Evolutionary conservation across 2,329 filamentous ascomycete genomes (phyloP), one percentile per base, ranked within the genome.

Genomic region (Pseudocercospora musae): DNA sequence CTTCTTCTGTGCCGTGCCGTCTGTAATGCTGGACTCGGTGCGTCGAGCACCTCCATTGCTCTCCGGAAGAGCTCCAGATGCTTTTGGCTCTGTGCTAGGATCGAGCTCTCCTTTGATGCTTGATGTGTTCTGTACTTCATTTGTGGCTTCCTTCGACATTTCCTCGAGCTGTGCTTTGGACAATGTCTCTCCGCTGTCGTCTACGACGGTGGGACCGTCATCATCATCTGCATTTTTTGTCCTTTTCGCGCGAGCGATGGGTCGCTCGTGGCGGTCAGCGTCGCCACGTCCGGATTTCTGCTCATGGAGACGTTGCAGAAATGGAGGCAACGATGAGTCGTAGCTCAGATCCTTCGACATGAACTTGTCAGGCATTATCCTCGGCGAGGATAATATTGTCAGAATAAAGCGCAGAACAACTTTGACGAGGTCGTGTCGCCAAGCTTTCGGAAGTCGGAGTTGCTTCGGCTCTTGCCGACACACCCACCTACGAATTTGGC

Each of bases 121-220:
- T 25, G 59, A 40, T 9, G 64, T 53, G 21, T 62, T 60, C 33
- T 68, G 53, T 3, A 53, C 20, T n/a, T 37, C 46, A 20, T 56
- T 27, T 27, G 15, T 23, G 15, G 25, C 42, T 25, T 31, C 64
- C 25, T 65, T 59, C 1, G 77, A 71, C 50, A 83, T 71, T 15
- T 77, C 78, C 33, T 81, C 78, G 60, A 81, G 80, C 52, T 84
- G 80, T n/a, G 77, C 78, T 70, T 78, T 83, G 65, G 69, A 85
- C 68, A 77, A 75, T 52, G 88, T 83, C 29, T 88, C 82, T 59
- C 91, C 89, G 55, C 86, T 89, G 4, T 84, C 81, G 72, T 92
- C 90, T 68, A 94, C 85, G 3, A 95, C 85, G 0, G 91, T 82
- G 0, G 91, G 91, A 55, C 82, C 88, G 74, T 94, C 90, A 68